phyloP scores from a whole-genome alignment of 305 asterid species.

The Fraxinus baroniana region DNA sequence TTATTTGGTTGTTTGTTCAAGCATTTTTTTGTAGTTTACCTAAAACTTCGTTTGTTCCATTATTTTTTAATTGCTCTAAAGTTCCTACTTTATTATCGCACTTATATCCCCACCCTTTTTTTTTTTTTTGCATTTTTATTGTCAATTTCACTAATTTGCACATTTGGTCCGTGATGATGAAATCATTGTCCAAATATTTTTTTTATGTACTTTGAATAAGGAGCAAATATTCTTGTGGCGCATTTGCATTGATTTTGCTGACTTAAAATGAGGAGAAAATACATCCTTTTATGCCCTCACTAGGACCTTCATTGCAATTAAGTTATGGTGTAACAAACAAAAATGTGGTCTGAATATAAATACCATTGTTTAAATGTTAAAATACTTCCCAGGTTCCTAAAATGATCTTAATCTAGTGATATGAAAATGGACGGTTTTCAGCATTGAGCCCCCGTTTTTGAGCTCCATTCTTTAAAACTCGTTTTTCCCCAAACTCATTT shows the following conservation, averaged over 20 bases:
- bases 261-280: no score
- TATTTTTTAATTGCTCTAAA: neutral
- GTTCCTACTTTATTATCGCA: neutral
- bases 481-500: neutral
- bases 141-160: neutral
- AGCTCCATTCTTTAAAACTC: neutral
- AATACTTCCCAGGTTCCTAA: neutral
- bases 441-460: neutral
- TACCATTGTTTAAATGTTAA: neutral
- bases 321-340: neutral
- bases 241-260: no score
- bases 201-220: neutral
- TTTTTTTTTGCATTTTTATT: neutral
- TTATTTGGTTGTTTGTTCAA: neutral
- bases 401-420: neutral
- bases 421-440: neutral
- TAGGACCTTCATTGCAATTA: neutral
- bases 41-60: neutral
- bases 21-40: neutral
- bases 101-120: no score
- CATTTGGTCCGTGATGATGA: neutral
- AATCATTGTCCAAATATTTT: no score
- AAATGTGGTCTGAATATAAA: neutral
- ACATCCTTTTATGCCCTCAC: neutral
- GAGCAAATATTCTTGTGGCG: no score